Percentiles rank a stretch among this genome's conserved stretches.
These are phyloP conservation scores for Trametes pubescens DNA, from an alignment of 1,284 basidiomycete genomes.

Conservation along the genomic window DNA sequence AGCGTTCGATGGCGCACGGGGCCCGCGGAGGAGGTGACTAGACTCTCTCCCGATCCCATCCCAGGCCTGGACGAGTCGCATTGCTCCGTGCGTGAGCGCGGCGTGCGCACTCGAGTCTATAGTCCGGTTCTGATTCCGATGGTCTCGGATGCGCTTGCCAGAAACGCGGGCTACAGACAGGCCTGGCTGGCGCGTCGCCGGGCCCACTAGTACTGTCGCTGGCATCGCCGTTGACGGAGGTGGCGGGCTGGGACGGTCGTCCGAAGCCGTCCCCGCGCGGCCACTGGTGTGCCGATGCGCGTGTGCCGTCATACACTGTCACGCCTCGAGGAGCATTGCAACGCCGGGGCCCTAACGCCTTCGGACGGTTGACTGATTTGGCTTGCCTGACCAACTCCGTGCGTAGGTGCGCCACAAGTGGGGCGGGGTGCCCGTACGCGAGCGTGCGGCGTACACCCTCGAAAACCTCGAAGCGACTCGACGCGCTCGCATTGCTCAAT, in stretches of 20 bases:
- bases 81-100: background rate
- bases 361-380: constrained; percentile 1
- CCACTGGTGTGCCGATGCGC: background rate
- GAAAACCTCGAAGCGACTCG: background rate
- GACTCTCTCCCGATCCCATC: background rate
- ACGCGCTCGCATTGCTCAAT: background rate
- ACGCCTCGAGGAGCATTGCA: background rate
- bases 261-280: background rate
- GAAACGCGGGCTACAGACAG: background rate
- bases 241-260: constrained; percentile 1
- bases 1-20: constrained; percentile 6
- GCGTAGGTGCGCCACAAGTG: background rate
- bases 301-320: background rate
- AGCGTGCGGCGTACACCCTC: background rate
- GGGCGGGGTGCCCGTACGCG: background rate
- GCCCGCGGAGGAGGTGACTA: background rate
- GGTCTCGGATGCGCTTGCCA: background rate
- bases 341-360: background rate
- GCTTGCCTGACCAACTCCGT: background rate
- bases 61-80: background rate
- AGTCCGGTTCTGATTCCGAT: constrained; percentile 14
- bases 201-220: background rate
- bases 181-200: background rate
- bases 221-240: background rate
- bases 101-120: background rate